Evolutionary conservation across 129 eudicot species (phyloP).

Genomic region (Arctium lappa): DNA sequence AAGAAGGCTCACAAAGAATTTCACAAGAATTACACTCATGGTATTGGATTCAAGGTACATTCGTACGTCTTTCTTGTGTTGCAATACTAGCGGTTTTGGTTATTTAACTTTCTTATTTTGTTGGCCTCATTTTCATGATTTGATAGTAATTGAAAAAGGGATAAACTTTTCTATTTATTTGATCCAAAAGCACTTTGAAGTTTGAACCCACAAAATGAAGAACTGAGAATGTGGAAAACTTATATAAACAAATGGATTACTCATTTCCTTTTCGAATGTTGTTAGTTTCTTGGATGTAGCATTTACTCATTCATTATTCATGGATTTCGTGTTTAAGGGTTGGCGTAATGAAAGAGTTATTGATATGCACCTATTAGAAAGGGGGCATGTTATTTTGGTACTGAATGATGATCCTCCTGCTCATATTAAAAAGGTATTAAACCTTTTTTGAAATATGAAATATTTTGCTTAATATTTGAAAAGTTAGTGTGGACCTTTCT

Average conservation of each 20-base stretch:
- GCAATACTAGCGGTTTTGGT: not conserved
- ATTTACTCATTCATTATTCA: conserved; percentile 4
- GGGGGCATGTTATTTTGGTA: conserved; percentile 60
- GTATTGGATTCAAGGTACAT: conserved; percentile 71
- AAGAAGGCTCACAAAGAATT: conserved; percentile 58
- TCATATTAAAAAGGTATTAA: conserved; percentile 58
- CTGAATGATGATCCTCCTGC: conserved; percentile 62
- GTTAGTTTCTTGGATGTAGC: not conserved
- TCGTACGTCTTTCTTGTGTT: not conserved
- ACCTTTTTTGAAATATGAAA: not conserved
- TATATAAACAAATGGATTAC: not conserved
- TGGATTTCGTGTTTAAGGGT: conserved; percentile 40
- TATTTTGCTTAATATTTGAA: not conserved
- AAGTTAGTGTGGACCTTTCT: not conserved
- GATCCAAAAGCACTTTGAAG: not conserved
- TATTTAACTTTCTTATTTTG: not conserved
- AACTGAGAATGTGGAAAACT: not conserved
- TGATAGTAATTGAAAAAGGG: not conserved
- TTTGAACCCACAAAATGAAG: not conserved
- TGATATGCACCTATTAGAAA: conserved; percentile 32
- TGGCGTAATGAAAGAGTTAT: conserved; percentile 71
- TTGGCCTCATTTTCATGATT: not conserved
- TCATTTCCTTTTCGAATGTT: not conserved
- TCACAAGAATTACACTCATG: conserved; percentile 77
- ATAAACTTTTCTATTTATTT: not conserved